These are phyloP conservation scores for Trametes cubensis DNA, from an alignment of 768 basidiomycete genomes.

Conservation along the genomic window DNA sequence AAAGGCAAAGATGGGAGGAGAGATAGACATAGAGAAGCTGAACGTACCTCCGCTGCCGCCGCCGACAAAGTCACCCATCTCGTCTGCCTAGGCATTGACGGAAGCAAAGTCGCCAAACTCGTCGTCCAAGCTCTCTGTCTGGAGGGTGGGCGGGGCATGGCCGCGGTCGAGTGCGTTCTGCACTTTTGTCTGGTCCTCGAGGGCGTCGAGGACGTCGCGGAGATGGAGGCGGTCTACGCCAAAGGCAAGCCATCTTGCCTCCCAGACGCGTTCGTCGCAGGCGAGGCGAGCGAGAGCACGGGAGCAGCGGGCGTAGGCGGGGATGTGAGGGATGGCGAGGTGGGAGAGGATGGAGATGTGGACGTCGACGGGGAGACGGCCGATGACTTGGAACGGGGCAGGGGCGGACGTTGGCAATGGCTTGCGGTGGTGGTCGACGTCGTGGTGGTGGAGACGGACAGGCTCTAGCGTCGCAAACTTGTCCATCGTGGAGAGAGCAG, in stretches of 20 bases:
- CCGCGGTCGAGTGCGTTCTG: constrained; percentile 43
- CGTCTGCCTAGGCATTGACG: constrained; percentile 38
- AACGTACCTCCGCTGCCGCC: constrained; percentile 33
- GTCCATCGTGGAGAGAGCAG: constrained; percentile 54
- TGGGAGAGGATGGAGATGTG: constrained; percentile 73
- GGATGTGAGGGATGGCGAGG: constrained; percentile 80
- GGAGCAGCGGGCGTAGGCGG: constrained; percentile 69
- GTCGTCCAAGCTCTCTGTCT: constrained; percentile 68
- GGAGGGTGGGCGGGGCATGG: constrained; percentile 59
- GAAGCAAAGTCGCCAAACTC: constrained; percentile 89
- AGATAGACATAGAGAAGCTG: no score
- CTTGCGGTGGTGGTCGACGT: constrained; percentile 30
- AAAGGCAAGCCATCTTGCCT: constrained; percentile 67
- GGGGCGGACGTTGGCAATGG: constrained; percentile 19
- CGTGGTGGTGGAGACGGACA: constrained; percentile 37
- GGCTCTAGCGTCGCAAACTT: constrained; percentile 88
- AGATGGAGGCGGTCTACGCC: constrained; percentile 50
- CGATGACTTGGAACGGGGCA: constrained; percentile 52
- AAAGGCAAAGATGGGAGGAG: constrained; percentile 30
- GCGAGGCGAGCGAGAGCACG: constrained; percentile 65
- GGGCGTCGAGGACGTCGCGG: constrained; percentile 53
- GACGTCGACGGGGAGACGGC: constrained; percentile 76
- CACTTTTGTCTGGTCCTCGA: constrained; percentile 52
- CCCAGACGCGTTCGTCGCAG: constrained; percentile 80
- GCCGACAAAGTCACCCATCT: constrained; percentile 53